These are phyloP conservation scores for Fomitopsis betulina DNA, from an alignment of 1,284 basidiomycete species.

Conservation along the genomic window DNA sequence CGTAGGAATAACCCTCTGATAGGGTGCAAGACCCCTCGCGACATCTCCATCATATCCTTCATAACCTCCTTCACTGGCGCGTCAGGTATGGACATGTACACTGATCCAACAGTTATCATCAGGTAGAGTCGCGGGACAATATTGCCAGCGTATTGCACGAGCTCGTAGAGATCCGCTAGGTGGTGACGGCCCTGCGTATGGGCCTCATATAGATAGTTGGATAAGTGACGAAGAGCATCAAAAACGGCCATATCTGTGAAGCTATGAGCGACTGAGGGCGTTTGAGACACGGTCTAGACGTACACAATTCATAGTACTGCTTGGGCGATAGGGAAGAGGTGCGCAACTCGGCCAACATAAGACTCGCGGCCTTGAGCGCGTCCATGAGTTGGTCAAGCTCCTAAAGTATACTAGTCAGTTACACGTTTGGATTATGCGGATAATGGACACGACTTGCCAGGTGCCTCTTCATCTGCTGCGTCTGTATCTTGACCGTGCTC, in stretches of 20 bases:
- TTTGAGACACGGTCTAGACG: slow-evolving; percentile 25
- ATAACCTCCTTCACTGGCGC: slow-evolving; percentile 97
- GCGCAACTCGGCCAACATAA: slow-evolving; percentile 92
- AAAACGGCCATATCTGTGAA: slow-evolving; percentile 91
- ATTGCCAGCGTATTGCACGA: slow-evolving; percentile 94
- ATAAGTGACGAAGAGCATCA: slow-evolving; percentile 88
- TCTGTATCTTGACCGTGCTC: slow-evolving; percentile 87
- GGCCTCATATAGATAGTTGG: slow-evolving; percentile 92
- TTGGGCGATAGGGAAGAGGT: slow-evolving; percentile 91
- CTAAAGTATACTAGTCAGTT: slow-evolving; percentile 32
- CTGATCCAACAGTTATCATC: slow-evolving; percentile 97
- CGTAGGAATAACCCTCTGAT: slow-evolving; percentile 89
- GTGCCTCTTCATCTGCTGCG: slow-evolving; percentile 90
- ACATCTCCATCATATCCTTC: slow-evolving; percentile 99
- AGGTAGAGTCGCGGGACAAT: slow-evolving; percentile 93
- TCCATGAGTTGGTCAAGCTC: slow-evolving; percentile 96
- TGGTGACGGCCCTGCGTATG: slow-evolving; percentile 87
- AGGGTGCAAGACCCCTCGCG: slow-evolving; percentile 89
- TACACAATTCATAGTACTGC: slow-evolving; percentile 96
- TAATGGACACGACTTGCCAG: slow-evolving; percentile 50
- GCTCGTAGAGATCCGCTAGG: slow-evolving; percentile 93
- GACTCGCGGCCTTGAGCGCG: slow-evolving; percentile 89
- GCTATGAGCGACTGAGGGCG: slow-evolving; percentile 7
- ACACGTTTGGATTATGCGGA: not conserved
- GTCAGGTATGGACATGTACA: slow-evolving; percentile 95